phyloP scores from a whole-genome alignment of 106 monocot genomes.

The Posidonia australis region DNA sequence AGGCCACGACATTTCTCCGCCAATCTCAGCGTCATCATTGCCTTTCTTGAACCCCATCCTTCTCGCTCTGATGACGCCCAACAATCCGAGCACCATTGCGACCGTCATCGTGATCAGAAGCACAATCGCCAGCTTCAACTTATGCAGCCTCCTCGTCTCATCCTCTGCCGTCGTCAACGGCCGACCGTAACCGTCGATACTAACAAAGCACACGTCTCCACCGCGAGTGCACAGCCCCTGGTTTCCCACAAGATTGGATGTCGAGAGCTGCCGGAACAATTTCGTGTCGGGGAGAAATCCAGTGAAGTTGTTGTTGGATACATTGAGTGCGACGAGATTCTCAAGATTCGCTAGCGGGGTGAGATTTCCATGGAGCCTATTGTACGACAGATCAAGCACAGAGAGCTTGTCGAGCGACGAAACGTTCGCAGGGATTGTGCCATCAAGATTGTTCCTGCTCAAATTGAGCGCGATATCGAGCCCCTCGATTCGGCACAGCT shows the following conservation, averaged over 20 bases:
- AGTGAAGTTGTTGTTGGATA: constrained; percentile 89
- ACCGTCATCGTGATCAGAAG: constrained; percentile 67
- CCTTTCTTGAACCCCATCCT: constrained; percentile 26
- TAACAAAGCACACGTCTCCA: constrained; percentile 55
- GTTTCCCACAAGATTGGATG: constrained; percentile 55
- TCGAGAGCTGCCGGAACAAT: constrained; percentile 71
- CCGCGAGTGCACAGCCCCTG: constrained; percentile 54
- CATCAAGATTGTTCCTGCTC: constrained; percentile 66
- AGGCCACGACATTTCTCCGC: constrained; percentile 57
- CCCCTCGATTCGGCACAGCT: constrained; percentile 60
- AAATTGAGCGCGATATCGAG: constrained; percentile 78
- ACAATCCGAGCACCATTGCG: constrained; percentile 55
- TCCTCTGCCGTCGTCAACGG: constrained; percentile 13
- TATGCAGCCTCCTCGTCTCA: constrained; percentile 29
- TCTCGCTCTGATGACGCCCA: constrained; percentile 48
- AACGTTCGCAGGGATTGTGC: constrained; percentile 52
- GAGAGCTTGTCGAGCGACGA: constrained; percentile 53
- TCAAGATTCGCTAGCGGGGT: constrained; percentile 51
- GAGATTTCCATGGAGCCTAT: constrained; percentile 48
- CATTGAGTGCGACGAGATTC: constrained; percentile 65
- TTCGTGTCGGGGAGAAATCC: constrained; percentile 90
- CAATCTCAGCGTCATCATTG: constrained; percentile 18
- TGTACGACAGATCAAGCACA: constrained; percentile 66
- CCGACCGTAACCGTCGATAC: constrained; percentile 17
- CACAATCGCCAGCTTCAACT: constrained; percentile 52